Conservation (phyloP, 2,329 filamentous ascomycete species). For the Penicillium polonicum region DNA sequence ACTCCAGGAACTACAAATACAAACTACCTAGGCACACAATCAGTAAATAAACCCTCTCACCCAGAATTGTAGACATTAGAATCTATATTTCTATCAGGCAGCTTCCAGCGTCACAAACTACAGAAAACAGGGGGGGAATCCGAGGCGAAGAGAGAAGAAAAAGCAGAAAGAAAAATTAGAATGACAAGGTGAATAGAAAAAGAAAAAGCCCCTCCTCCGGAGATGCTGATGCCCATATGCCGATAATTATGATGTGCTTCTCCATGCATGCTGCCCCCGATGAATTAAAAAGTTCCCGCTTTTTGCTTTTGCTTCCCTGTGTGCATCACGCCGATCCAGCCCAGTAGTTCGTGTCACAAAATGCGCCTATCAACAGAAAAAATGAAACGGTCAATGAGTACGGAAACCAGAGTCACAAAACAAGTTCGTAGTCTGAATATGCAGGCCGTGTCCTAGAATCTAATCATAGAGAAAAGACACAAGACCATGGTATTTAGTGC, state of each 20-base stretch:
- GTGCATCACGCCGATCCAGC: conserved; percentile 22
- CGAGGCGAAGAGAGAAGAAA: conserved; percentile 14
- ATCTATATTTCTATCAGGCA: conserved; percentile 23
- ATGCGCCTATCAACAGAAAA: conserved; percentile 27
- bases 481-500: conserved; percentile 14
- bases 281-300: conserved; percentile 21
- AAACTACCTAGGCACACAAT: neutral
- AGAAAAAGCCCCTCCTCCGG: conserved; percentile 11
- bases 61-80: conserved; percentile 19
- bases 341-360: conserved; percentile 7
- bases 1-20: neutral
- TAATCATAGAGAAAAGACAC: conserved; percentile 11
- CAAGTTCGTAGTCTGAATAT: neutral
- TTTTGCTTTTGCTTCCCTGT: conserved; percentile 20
- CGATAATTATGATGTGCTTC: conserved; percentile 24
- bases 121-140: conserved; percentile 20
- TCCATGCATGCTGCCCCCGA: conserved; percentile 15
- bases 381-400: conserved; percentile 3
- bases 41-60: neutral
- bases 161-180: conserved; percentile 10
- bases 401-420: conserved; percentile 1
- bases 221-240: conserved; percentile 27
- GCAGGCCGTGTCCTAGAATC: neutral
- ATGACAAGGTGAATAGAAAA: conserved; percentile 16
- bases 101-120: conserved; percentile 16